Evolutionary conservation across 1,284 basidiomycete species (phyloP).

Genomic region (Mrakiaceae sp.): DNA sequence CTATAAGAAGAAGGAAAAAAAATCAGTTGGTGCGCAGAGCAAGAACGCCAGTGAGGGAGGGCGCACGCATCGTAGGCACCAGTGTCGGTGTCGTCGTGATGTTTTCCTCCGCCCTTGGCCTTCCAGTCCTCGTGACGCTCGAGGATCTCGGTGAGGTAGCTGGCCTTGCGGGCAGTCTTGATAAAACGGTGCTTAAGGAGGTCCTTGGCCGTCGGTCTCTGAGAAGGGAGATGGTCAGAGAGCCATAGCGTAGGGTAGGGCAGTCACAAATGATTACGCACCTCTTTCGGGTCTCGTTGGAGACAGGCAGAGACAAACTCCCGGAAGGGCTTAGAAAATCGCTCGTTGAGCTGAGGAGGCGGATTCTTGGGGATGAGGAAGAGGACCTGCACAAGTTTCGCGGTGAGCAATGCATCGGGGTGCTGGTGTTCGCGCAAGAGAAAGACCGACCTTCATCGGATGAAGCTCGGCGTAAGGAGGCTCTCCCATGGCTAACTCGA

Average conservation of each 20-base stretch:
- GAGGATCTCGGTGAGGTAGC: conserved; percentile 86
- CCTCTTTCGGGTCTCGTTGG: conserved; percentile 84
- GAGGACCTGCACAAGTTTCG: conserved; percentile 50
- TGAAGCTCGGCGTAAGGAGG: conserved; percentile 96
- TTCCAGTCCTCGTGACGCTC: conserved; percentile 89
- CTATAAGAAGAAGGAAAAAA: conserved; percentile 20
- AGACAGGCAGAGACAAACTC: conserved; percentile 90
- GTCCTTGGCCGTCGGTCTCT: conserved; percentile 89
- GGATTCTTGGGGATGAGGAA: conserved; percentile 98
- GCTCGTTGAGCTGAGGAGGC: conserved; percentile 75
- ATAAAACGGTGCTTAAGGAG: conserved; percentile 94
- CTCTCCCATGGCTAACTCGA: conserved; percentile 93
- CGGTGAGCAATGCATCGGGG: neutral
- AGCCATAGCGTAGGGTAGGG: too few relatives aligned
- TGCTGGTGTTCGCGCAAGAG: neutral
- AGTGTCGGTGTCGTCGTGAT: conserved; percentile 57
- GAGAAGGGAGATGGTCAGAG: conserved; percentile 14
- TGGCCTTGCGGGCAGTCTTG: conserved; percentile 84
- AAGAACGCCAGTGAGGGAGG: neutral
- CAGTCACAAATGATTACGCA: conserved; percentile 35
- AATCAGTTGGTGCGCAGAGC: neutral
- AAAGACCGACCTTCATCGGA: conserved; percentile 76
- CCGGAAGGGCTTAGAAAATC: conserved; percentile 82
- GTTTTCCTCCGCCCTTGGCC: conserved; percentile 65
- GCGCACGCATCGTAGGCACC: conserved; percentile 49